phyloP scores from a whole-genome alignment of 139 green algal genomes.

The Chlamydomonas incerta region DNA sequence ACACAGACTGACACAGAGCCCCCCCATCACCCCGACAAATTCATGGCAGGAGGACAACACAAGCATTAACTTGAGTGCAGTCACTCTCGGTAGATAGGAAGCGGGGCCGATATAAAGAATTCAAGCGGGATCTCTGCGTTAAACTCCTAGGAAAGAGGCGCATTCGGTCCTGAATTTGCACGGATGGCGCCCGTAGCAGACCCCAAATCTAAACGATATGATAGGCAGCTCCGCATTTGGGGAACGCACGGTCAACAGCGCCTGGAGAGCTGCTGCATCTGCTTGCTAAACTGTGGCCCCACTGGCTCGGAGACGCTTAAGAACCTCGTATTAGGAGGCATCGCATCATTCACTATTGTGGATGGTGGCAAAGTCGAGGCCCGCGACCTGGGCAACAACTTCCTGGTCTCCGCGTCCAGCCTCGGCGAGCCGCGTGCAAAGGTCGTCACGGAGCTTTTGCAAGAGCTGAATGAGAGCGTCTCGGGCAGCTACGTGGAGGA shows the following conservation, averaged over 20 bases:
- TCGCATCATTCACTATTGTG: conserved; percentile 94
- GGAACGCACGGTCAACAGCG: conserved; percentile 84
- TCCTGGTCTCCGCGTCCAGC: conserved; percentile 72
- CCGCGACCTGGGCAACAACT: conserved; percentile 96
- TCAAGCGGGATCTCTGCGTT: too few species aligned
- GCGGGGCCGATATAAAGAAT: too few species aligned
- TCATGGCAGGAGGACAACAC: too few species aligned
- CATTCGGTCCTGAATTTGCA: too few species aligned
- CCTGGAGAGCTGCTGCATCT: conserved; percentile 67
- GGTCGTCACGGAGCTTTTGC: conserved; percentile 81
- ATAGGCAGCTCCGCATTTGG: conserved; percentile 92
- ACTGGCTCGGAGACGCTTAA: conserved; percentile 95
- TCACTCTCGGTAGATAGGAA: too few species aligned
- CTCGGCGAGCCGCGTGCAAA: conserved; percentile 80
- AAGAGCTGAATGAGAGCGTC: conserved; percentile 93
- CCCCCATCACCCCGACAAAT: too few species aligned
- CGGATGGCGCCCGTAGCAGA: neutral
- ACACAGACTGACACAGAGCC: too few species aligned
- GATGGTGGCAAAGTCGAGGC: conserved; percentile 81
- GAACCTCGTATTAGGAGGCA: conserved; percentile 97
- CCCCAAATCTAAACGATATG: conserved; percentile 78
- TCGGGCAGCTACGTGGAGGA: conserved; percentile 88
- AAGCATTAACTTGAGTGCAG: too few species aligned
- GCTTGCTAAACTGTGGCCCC: conserved; percentile 76
- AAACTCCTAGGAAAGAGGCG: too few species aligned